Conservation (phyloP, 2,329 filamentous ascomycete species). For the Penicillium sp. region DNA sequence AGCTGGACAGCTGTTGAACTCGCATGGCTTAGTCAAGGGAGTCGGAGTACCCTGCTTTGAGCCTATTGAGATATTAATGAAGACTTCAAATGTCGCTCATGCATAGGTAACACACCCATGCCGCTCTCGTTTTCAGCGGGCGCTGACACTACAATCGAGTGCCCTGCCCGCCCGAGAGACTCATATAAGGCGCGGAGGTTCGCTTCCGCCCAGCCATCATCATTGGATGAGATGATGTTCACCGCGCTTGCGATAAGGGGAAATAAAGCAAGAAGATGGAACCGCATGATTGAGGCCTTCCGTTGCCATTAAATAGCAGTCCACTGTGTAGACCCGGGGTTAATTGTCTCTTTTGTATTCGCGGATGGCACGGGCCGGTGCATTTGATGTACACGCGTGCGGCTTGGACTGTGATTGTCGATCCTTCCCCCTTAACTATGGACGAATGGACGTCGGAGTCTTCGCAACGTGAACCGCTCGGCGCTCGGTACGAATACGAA, state of each 20-base stretch:
- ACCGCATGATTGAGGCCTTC: slow-evolving; percentile 20
- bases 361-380: neutral
- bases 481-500: neutral
- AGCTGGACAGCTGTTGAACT: slow-evolving; percentile 60
- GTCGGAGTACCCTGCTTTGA: slow-evolving; percentile 51
- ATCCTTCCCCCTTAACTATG: neutral
- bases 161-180: slow-evolving; percentile 52
- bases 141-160: slow-evolving; percentile 61
- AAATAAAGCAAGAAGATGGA: slow-evolving; percentile 9
- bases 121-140: slow-evolving; percentile 66
- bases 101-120: slow-evolving; percentile 44
- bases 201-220: slow-evolving; percentile 70
- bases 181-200: slow-evolving; percentile 61
- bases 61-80: slow-evolving; percentile 40
- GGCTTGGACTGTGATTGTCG: too few species aligned
- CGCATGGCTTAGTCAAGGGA: slow-evolving; percentile 51
- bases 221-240: slow-evolving; percentile 64
- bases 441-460: too few species aligned
- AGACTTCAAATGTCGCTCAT: neutral
- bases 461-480: neutral
- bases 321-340: too few species aligned
- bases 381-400: neutral
- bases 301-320: neutral
- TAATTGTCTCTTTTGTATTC: neutral
- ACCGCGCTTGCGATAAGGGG: slow-evolving; percentile 31